Base-by-base conservation (phyloP, 345 rosid species). In the Hibiscus mutabilis region DNA sequence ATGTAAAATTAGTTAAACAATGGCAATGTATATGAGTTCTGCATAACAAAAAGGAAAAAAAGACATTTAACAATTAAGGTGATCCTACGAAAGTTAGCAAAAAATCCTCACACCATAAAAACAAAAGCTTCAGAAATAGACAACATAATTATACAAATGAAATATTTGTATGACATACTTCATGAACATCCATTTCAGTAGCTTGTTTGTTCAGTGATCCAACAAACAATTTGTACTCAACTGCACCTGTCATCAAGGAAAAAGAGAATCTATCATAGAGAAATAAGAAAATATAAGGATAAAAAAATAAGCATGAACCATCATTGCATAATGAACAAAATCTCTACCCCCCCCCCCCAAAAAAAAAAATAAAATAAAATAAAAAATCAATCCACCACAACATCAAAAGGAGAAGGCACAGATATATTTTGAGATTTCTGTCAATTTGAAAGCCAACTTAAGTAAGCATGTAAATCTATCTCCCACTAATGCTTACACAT, bases 161-260 rank as follows among this genome's bases (percentile, higher is more conserved):
- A 60, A 29, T 16, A 16, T 16, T 2, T 4, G 52, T 25, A 7
- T 22, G 57, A 79, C 89, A 76, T 86, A 95, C 99, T 84, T 87
- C 96, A 86, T 92, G 92, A 70, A 95, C 88, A 86, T 92, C 99
- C 82, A 84, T 89, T 81, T 90, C 98, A 61, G 89, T 81, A 73
- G 99, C 99, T 77, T 90, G 97, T 83, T 90, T 95, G 82, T 86
- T 88, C 73, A 95, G 77, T 7, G 98, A 90, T 44, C 99, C 99
- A 59, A 95, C 99, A 49, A 95, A 95, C 74, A 95, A 83, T 79
- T 92, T 95, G 87, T 85, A 90, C 84, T 95, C 99, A 37, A 89
- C 84, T 0, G 99, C 92, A 78, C 97, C 97, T 95, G 68, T 67
- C 71, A 83, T 73, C 56, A 79, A 63, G 66, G 55, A 63, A 33